These are phyloP conservation scores for Atkinsonella hypoxylon DNA, from an alignment of 2,329 filamentous ascomycete genomes.

Conservation along the genomic window DNA sequence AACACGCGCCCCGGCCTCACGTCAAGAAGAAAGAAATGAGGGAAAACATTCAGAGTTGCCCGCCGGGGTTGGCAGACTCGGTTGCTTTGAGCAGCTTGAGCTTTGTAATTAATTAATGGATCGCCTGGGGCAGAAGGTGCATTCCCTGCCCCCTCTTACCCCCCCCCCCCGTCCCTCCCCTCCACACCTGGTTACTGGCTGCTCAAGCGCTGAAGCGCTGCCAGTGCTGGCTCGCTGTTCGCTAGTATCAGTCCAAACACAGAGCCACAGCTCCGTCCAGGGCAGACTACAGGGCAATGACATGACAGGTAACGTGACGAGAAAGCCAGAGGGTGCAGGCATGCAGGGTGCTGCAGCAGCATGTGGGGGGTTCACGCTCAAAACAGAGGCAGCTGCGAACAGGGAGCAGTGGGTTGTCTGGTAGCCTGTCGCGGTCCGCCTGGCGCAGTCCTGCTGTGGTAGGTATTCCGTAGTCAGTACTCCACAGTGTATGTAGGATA, in stretches of 20 bases:
- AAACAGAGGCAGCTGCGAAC: not conserved
- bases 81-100: not conserved
- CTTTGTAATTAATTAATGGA: not conserved
- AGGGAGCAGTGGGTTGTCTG: not conserved
- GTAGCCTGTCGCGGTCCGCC: not conserved
- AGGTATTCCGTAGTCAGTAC: too few relatives aligned
- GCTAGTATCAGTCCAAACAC: too few relatives aligned
- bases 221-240: not conserved
- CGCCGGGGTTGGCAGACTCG: not conserved
- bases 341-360: not conserved
- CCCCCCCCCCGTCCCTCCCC: not conserved
- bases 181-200: not conserved
- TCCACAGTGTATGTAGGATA: too few relatives aligned
- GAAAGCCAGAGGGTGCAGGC: not conserved
- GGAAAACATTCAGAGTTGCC: not conserved
- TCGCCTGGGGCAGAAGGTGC: not conserved
- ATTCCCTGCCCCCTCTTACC: not conserved
- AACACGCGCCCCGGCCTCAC: not conserved
- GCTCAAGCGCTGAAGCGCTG: slow-evolving; percentile 1
- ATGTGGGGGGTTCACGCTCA: not conserved
- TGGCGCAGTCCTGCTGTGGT: too few relatives aligned
- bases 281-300: not conserved
- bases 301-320: slow-evolving; percentile 4
- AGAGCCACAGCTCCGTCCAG: not conserved
- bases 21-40: not conserved